Evolutionary conservation across 176 grass and related monocot species (phyloP), one percentile per base, ranked within the genome.

Genomic region (Bonia amplexicaulis): DNA sequence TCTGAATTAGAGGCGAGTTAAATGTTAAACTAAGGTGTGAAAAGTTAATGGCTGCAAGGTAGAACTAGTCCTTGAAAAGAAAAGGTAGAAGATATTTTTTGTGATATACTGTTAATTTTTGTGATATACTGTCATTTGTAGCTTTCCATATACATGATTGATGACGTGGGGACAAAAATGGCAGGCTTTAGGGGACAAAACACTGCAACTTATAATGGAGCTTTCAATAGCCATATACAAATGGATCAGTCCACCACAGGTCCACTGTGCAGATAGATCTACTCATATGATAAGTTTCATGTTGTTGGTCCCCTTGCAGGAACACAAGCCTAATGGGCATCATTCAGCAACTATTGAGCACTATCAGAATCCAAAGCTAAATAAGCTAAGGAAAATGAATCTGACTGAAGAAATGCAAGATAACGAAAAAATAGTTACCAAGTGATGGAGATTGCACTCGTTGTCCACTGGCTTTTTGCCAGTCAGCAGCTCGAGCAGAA

Each of bases 361-460:
- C 75, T 65, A 64, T 58, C 86, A 79, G 76, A 86, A 87, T 89
- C 85, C 82, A 73, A 91, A 77, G 87, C 45, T 49, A 71, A 63
- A 87, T 64, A 85, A 63, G 52, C 73, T 62, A 16, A 82, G 26
- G 64, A 78, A 82, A 90, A 78, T 59, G 45, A 77, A 55, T 25
- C 26, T 48, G 55, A 73, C 67, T 20, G 20, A 71, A 70, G 33
- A 73, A 82, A 29, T 51, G 37, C 17, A 33, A 76, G 29, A 79
- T 73, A 74, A 44, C 35, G 52, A 70, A 27, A 76, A 75, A 78
- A 58, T 69, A 20, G 61, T 87, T 99, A 99, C 97, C 93, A 94
- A 70, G 57, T 99, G 93, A 87, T 99, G 97, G 37, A 99, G 90
- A 92, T 99, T 99, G 66, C 90, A 96, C 52, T 99, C 97, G 17